Base-by-base conservation (phyloP, 352 stramenopile species). In the Globisporangium okanoganense region DNA sequence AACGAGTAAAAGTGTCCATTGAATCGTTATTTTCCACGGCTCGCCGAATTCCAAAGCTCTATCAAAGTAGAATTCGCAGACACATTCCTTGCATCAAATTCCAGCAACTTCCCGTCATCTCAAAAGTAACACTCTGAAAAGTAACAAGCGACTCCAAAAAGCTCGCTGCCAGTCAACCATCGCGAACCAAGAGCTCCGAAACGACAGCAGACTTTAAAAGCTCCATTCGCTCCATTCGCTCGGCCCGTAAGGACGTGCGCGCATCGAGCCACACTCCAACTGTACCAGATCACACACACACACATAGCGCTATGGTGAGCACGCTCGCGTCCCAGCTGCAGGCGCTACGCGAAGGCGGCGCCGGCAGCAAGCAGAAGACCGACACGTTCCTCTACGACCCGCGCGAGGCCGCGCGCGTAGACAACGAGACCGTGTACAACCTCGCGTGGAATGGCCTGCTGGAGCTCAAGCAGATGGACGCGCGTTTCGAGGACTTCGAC, bases 371-470 rank as follows among this genome's bases (percentile, higher is more conserved):
- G 68, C 79, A 80, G 66, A 87, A 87, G 62, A 87, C 84, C 56
- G 79, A 83, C 67, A 85, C 86, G 49, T 95, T 95, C 69, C 74
- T 95, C 33, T 92, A 95, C 58, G 86, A 95, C 63, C 61, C 84
- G 59, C 84, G 83, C 50, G 86, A 93, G 47, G 86, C 86, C 8
- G 79, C 85, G 62, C 79, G 82, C 44, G 71, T 95, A 59, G 86
- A 95, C 71, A 72, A 91, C 55, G 84, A 93, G 69, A 94, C 81
- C 9, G 68, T 93, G 9, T 95, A 89, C 70, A 92, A 95, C 66
- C 69, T 92, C 55, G 86, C 86, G 31, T 93, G 85, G 76, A 92
- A 92, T 52, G 86, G 82, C 0, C 60, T 95, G 41, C 66, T 92
- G 41, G 79, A 91, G 71, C 72, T 95, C 49, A 84, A 90, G 73